Base-by-base conservation (phyloP, 1,284 basidiomycete species). In the Microbotryum lychnidis-dioicae region DNA sequence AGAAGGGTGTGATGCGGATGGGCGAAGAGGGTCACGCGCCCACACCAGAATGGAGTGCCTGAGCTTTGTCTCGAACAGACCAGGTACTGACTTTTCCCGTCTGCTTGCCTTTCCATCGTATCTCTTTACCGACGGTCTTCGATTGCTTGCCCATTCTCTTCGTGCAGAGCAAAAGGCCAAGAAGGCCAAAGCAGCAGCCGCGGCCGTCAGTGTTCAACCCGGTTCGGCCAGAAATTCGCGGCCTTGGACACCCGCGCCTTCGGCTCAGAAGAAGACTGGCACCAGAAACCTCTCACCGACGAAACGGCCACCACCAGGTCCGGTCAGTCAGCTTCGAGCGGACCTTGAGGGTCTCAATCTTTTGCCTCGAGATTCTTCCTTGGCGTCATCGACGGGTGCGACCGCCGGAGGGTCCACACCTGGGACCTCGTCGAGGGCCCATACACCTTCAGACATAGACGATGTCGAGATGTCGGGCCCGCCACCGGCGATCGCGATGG, bases 341-440 rank as follows among this genome's bases (percentile, higher is more conserved):
- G 91, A 93, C 76, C 76, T 93, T 57, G 81, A 84, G 29, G 87
- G 81, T 6, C 76, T 91, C 64, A 88, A 89, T 74, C 76, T 94
- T 37, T 21, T 31, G 27, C 31, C 51, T 25, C 37, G 37, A 16
- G 16, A 42, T 42, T 27, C 51, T 27, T 53, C 51, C 18, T 20
- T 29, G 20, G 20, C 14, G 10, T 53, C 51, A 25, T 53, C 51
- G 33, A 53, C 51, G 10, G 51, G n/a, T 9, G 51, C 51, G 8
- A 53, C 51, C 7, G 33, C 25, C 12, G 51, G 51, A 18, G 14
- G 37, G 37, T 42, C 14, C 12, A 42, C 37, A 42, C 37, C 37
- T 42, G 37, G 37, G 37, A 42, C 37, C 37, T 42, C 14, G 37
- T 42, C 37, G 14, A 16, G 37, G 12, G 12, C 12, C 12, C 37